Evolutionary conservation across 1,284 basidiomycete species (phyloP), one percentile per base, ranked within the genome.

Genomic region (Ustilago loliicola): DNA sequence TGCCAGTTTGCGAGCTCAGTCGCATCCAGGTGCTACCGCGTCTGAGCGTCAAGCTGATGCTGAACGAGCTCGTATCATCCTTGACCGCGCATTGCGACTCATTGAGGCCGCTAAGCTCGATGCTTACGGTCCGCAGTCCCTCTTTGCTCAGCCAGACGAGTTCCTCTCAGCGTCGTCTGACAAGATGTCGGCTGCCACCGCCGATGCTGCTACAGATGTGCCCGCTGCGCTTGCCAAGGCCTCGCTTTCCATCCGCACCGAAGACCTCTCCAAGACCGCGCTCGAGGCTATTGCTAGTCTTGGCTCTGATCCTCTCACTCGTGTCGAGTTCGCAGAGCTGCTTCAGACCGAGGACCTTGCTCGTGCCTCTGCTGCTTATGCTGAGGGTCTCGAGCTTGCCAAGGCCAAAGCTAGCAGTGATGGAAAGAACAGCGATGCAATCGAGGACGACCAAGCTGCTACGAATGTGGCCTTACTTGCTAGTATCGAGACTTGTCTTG

Each of bases 1-100:
- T 23, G 82, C 77, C 19, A 75, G 77, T 61, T 60, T 85, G 59
- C 72, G 79, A 10, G 82, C 79, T 2, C 61, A 69, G 34, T 80
- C 82, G 15, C 72, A 80, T 58, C 80, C 81, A 3, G 83, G 83
- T 51, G 80, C 83, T 11, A 69, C 72, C 47, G 58, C 77, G 21
- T 59, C 74, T n/a, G 78, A 80, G 55, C 58, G 63, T 29, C 66
- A 61, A 13, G 64, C 65, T 2, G 80, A 82, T 63, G 77, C 70
- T 25, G 73, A 80, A 36, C 73, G 71, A 32, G 82, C 83, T 4
- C 72, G 83, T 5, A 59, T 79, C 61, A 75, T 80, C 36, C 76
- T 85, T n/a, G 83, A 84, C n/a, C 77, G 83, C 25, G 73, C 75
- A 2, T 61, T 85, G 34, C 77, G 79, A 53, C 64, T 80, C 50